These are phyloP conservation scores for Emydomyces testavorans DNA, from an alignment of 2,329 filamentous ascomycete species.

Conservation along the genomic window DNA sequence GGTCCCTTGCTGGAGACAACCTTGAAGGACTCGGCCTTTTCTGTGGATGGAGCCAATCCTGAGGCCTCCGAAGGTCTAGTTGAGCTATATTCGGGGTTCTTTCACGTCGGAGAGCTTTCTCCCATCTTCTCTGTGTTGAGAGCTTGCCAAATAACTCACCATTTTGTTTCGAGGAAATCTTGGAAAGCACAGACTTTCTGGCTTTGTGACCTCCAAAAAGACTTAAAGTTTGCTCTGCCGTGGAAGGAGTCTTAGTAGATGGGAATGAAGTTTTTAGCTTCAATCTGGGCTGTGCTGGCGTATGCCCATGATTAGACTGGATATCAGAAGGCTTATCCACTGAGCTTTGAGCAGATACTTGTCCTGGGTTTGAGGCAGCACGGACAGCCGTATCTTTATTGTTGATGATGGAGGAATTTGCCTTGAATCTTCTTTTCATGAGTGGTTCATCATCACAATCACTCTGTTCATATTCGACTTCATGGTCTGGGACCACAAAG, in stretches of 20 bases:
- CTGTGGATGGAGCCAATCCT: slow-evolving; percentile 21
- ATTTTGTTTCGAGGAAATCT: not conserved
- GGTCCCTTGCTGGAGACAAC: not conserved
- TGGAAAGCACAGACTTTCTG: not conserved
- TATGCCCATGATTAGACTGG: not conserved
- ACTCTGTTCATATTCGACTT: not conserved
- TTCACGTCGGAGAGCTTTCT: slow-evolving; percentile 27
- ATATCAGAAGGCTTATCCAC: not conserved
- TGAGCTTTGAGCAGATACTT: not conserved
- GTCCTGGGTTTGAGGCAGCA: not conserved
- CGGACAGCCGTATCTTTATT: not conserved
- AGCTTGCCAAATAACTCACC: slow-evolving; percentile 18
- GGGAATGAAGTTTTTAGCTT: not conserved
- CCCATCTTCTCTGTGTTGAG: slow-evolving; percentile 22
- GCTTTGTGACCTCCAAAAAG: slow-evolving; percentile 3
- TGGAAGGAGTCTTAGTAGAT: not conserved
- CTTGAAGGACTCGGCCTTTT: not conserved
- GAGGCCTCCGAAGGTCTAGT: slow-evolving; percentile 28
- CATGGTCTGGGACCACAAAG: slow-evolving; percentile 1
- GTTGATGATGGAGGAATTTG: not conserved
- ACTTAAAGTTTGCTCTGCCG: not conserved
- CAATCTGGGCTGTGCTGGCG: not conserved
- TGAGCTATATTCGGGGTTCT: slow-evolving; percentile 28
- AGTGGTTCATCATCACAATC: slow-evolving; percentile 1
- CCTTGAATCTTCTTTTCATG: not conserved